phyloP scores from a whole-genome alignment of 1,139 yeast genomes.

The Wickerhamomyces sp. region DNA sequence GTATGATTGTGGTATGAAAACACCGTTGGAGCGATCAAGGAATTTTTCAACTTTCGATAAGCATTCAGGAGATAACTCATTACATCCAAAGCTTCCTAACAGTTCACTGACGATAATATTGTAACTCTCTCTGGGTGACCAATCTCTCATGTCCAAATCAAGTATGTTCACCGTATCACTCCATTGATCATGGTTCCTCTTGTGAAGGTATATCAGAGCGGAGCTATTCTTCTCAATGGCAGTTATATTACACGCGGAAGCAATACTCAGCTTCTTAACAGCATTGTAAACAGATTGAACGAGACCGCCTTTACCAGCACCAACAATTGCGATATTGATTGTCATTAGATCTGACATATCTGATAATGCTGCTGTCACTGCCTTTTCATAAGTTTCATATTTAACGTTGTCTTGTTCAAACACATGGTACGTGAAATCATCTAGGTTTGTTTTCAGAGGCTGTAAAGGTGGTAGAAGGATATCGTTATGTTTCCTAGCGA shows the following conservation, averaged over 20 bases:
- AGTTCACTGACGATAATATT: conserved; percentile 74
- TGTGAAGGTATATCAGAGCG: conserved; percentile 47
- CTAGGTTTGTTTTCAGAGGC: conserved; percentile 58
- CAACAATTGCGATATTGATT: conserved; percentile 55
- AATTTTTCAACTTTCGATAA: conserved; percentile 31
- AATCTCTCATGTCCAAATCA: conserved; percentile 51
- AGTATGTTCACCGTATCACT: conserved; percentile 42
- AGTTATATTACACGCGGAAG: conserved; percentile 32
- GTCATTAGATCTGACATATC: conserved; percentile 25
- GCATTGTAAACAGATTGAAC: conserved; percentile 50
- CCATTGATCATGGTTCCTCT: conserved; percentile 44
- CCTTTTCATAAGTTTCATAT: conserved; percentile 62
- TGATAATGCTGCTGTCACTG: conserved; percentile 56
- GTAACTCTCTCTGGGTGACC: conserved; percentile 35
- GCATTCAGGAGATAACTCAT: conserved; percentile 85
- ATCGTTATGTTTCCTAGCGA: conserved; percentile 35
- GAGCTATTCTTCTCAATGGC: conserved; percentile 72
- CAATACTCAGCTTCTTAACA: conserved; percentile 29
- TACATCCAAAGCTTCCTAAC: conserved; percentile 88
- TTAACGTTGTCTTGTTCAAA: conserved; percentile 70
- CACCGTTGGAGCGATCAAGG: conserved; percentile 20
- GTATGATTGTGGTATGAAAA: conserved; percentile 63
- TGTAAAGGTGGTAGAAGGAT: conserved; percentile 57
- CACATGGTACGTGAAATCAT: conserved; percentile 53
- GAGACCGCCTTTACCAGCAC: conserved; percentile 86